Conservation (phyloP, 768 basidiomycete genomes). For the Boletus fagicola region DNA sequence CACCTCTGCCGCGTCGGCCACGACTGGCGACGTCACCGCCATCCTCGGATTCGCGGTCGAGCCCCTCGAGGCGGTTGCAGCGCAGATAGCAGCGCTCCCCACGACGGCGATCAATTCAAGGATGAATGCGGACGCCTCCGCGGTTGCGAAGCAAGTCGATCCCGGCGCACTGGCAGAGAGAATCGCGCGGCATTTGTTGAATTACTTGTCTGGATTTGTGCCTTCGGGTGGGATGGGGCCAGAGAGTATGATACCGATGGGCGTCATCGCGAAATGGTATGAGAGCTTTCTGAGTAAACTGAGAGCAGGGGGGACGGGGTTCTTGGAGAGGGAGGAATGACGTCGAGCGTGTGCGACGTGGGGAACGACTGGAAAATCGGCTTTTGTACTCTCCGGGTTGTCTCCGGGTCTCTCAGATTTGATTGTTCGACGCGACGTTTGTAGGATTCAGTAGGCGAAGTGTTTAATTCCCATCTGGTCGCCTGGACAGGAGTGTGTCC, state of each 20-base stretch:
- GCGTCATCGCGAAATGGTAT: conserved; percentile 66
- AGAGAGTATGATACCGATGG: conserved; percentile 60
- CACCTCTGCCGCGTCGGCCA: too few species aligned
- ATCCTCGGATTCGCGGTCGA: conserved; percentile 81
- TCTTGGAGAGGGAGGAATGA: conserved; percentile 48
- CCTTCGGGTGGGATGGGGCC: conserved; percentile 43
- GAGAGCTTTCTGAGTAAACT: conserved; percentile 63
- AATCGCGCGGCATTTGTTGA: conserved; percentile 66
- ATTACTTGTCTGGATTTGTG: conserved; percentile 69
- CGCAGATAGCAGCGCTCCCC: conserved; percentile 53
- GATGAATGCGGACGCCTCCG: conserved; percentile 17
- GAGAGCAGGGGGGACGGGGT: conserved; percentile 54
- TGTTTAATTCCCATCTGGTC: too few species aligned
- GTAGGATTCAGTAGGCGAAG: not conserved
- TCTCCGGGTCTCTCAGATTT: not conserved
- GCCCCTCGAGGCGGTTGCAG: conserved; percentile 59
- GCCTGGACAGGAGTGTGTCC: not conserved
- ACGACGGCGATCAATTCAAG: conserved; percentile 24
- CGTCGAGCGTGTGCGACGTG: not conserved
- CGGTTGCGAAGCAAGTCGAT: conserved; percentile 12
- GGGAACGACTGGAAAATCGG: not conserved
- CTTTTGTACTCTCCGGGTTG: not conserved
- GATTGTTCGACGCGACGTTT: not conserved
- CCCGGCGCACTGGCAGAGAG: conserved; percentile 23
- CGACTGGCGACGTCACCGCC: too few species aligned